Evolutionary conservation across 2,329 filamentous ascomycete genomes (phyloP), one percentile per base, ranked within the genome.

Genomic region (Chaetomiaceae sp.): DNA sequence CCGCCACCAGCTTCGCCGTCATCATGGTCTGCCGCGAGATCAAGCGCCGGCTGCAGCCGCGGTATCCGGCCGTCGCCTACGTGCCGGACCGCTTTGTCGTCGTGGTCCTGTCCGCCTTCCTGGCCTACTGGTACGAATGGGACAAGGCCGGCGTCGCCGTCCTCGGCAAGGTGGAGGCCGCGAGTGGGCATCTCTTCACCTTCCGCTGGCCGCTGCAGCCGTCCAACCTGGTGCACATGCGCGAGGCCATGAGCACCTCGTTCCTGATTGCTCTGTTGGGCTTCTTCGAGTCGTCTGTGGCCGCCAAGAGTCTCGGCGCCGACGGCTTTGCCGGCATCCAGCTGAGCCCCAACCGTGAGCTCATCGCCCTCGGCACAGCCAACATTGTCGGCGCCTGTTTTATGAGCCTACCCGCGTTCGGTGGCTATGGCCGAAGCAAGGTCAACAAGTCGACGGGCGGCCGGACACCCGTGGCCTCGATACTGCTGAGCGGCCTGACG

Each of bases 241-340:
- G 86, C 18, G 85, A 88, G 52, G 86, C 88, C 30, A 85, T 97
- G 76, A 84, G 87, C 42, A 97, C 93, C 0, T 86, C 88, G 0
- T 95, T 98, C 60, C 74, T 97, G 44, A 95, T 98, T 54, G 88
- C 90, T 1, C 74, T 98, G 19, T 81, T 98, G 0, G 93, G 93
- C n/a, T 98, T 98, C 67, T 98, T 98, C 59, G 93, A 98, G 66
- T 95, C 88, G 3, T 95, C 89, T 0, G 89, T 98, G 11, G 93
- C 93, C 1, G 93, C 93, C 29, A 97, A 97, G 68, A 91, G 87
- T 52, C 70, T 98, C 3, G 86, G 85, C 6, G 78, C 79, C 41
- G 79, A 84, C 52, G 79, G 79, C 9, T 83, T 96, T 26, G 78
- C 86, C 49, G 85, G 82, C 26, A 88, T 96, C 62, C 79, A 85